phyloP scores from a whole-genome alignment of 2,329 filamentous ascomycete genomes.

The Leptographium radiaticola region DNA sequence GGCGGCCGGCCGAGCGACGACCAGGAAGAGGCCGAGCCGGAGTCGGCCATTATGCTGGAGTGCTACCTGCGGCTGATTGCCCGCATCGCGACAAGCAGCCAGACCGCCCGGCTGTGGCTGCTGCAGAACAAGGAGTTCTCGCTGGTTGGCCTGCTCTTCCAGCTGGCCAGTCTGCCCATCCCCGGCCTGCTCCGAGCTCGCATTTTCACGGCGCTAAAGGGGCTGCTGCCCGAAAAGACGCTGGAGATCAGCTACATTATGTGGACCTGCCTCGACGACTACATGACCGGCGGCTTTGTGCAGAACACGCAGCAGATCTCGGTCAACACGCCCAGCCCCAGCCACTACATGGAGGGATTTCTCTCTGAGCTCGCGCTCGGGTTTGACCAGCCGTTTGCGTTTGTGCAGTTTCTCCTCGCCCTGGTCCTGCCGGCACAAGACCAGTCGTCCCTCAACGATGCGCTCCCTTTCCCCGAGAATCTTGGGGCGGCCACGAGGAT shows the following conservation, averaged over 20 bases:
- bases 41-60: constrained; percentile 93
- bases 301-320: constrained; percentile 19
- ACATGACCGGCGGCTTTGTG: constrained; percentile 51
- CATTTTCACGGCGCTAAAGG: constrained; percentile 65
- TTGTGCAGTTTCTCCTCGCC: constrained; percentile 63
- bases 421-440: constrained; percentile 55
- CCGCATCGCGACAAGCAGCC: constrained; percentile 65
- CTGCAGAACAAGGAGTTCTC: constrained; percentile 47
- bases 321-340: constrained; percentile 17
- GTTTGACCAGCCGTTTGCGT: constrained; percentile 76
- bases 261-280: constrained; percentile 71
- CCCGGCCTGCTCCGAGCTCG: constrained; percentile 68
- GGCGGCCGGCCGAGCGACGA: constrained; percentile 48
- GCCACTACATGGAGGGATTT: constrained; percentile 44
- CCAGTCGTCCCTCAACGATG: constrained; percentile 53
- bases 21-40: constrained; percentile 69
- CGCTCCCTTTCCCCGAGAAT: constrained; percentile 74
- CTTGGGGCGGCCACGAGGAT: constrained; percentile 63
- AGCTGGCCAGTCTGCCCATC: constrained; percentile 65
- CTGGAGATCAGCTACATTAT: constrained; percentile 54
- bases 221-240: constrained; percentile 64
- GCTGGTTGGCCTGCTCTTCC: constrained; percentile 61
- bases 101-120: constrained; percentile 59
- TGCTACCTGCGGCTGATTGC: constrained; percentile 82
- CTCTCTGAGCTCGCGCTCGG: constrained; percentile 62